Conservation (phyloP, 2,329 filamentous ascomycete genomes). For the Alternaria incomplexa region DNA sequence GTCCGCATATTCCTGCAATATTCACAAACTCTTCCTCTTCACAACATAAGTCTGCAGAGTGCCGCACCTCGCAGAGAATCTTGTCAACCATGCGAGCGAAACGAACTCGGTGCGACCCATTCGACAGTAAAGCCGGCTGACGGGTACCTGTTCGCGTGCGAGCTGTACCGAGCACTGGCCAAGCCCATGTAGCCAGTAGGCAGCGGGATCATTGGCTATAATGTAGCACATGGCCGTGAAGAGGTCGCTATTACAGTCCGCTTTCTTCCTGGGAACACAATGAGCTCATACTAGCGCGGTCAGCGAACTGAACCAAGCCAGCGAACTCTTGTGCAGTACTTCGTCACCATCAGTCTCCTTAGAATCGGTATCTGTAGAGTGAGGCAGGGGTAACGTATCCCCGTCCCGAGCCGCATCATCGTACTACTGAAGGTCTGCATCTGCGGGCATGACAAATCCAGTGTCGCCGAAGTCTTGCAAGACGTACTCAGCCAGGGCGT, state of each 20-base stretch:
- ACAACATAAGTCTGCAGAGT: background rate
- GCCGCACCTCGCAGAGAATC: background rate
- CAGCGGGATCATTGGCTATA: background rate
- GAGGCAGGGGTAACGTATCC: background rate
- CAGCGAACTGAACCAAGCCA: background rate
- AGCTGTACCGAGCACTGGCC: background rate
- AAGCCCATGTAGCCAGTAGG: background rate
- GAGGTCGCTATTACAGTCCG: background rate
- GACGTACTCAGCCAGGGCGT: conserved; percentile 54
- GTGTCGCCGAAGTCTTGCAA: conserved; percentile 52
- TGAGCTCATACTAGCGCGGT: background rate
- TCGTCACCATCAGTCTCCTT: background rate
- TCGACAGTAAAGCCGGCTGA: background rate
- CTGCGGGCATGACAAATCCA: conserved; percentile 57
- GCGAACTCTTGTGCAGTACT: background rate
- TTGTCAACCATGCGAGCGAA: background rate
- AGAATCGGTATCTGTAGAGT: background rate
- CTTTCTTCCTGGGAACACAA: background rate
- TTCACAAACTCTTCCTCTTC: background rate
- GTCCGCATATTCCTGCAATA: background rate
- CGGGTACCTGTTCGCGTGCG: background rate
- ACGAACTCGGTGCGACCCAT: background rate
- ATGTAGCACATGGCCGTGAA: background rate
- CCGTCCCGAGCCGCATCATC: background rate
- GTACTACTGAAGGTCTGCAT: conserved; percentile 43